A percentile compares a stretch with the other conserved stretches of the same genome.
These are phyloP conservation scores for Nematocida major DNA, from an alignment of 371 early-diverging fungal genomes.

Conservation along the genomic window DNA sequence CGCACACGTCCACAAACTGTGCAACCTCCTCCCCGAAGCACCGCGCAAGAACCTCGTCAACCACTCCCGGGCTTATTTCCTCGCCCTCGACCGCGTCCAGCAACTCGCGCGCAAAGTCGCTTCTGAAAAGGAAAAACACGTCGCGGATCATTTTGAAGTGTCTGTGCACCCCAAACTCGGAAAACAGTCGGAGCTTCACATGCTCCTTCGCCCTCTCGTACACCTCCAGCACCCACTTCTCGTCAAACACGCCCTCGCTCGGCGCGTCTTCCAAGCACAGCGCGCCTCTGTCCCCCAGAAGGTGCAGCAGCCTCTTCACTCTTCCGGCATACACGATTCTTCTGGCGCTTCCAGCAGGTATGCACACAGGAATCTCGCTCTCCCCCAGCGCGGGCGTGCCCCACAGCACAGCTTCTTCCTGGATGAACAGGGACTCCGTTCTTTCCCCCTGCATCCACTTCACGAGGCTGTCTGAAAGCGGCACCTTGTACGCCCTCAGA, in stretches of 20 bases:
- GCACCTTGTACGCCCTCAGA: conserved; percentile 1
- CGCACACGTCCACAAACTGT: conserved; percentile 39
- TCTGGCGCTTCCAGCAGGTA: neutral
- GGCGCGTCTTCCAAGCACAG: neutral
- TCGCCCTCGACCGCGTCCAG: conserved; percentile 35
- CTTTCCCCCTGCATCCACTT: conserved; percentile 37
- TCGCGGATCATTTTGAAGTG: conserved; percentile 47
- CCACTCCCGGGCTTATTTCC: neutral
- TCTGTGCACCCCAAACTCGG: conserved; percentile 12
- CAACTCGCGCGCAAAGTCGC: conserved; percentile 60
- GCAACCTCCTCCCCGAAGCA: conserved; percentile 43
- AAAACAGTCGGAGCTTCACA: conserved; percentile 28
- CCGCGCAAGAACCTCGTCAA: conserved; percentile 53
- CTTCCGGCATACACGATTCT: conserved; percentile 20
- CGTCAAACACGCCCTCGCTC: neutral
- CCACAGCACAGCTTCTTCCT: neutral
- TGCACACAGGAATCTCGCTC: neutral
- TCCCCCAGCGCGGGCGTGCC: neutral
- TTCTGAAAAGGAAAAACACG: conserved; percentile 57
- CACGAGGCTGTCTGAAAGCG: neutral
- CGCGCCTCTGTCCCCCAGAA: neutral
- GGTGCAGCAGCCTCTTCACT: neutral
- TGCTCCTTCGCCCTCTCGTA: neutral
- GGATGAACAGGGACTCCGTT: too few species aligned
- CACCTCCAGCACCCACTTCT: neutral